Evolutionary conservation across 345 rosid genomes (phyloP).

Genomic region (Garcia nutans): DNA sequence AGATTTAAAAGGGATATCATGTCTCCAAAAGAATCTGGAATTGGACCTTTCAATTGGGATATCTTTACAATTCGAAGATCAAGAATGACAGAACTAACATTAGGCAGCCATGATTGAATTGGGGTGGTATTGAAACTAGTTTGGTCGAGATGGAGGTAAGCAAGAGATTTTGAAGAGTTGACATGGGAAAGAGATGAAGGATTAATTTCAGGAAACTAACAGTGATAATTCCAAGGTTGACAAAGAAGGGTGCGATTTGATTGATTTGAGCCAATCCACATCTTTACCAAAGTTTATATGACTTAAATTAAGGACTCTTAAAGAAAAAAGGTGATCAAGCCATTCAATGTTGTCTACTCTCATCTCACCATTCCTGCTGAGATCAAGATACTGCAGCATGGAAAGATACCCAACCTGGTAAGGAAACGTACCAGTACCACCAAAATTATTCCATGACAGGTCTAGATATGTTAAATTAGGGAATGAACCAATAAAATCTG

Average conservation of each 20-base stretch:
- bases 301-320: background rate
- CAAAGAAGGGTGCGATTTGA: background rate
- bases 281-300: background rate
- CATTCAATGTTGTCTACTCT: background rate
- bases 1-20: background rate
- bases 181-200: background rate
- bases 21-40: background rate
- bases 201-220: background rate
- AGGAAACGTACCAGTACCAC: background rate
- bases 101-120: background rate
- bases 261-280: background rate
- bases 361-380: background rate
- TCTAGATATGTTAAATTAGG: background rate
- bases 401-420: background rate
- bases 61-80: background rate
- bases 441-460: background rate
- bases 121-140: background rate
- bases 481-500: background rate
- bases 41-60: background rate
- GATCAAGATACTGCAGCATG: background rate
- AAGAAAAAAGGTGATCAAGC: background rate
- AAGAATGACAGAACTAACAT: background rate
- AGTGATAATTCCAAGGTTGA: background rate
- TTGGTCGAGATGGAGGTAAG: background rate
- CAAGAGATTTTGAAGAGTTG: background rate